phyloP scores from a whole-genome alignment of 495 filamentous ascomycete genomes.

The Melanomma pulvis-pyrius region DNA sequence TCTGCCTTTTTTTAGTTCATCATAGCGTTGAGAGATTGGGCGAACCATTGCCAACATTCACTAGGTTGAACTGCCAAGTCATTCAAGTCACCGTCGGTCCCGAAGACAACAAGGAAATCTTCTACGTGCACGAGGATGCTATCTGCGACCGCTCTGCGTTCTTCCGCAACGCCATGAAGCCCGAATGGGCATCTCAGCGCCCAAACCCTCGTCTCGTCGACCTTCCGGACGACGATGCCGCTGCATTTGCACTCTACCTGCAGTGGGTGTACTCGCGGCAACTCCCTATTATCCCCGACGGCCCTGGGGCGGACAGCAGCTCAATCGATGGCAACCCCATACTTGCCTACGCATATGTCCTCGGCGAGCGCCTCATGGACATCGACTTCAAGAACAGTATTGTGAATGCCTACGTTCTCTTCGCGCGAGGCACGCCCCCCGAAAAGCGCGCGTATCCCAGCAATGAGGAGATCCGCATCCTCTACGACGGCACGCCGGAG shows the following conservation, averaged over 20 bases:
- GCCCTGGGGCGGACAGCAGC: background rate
- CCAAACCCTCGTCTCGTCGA: conserved; percentile 15
- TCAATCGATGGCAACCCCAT: conserved; percentile 9
- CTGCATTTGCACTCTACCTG: conserved; percentile 23
- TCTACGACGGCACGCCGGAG: conserved; percentile 25
- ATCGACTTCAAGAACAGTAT: conserved; percentile 23
- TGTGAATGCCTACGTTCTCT: conserved; percentile 20
- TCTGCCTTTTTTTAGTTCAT: too few species aligned
- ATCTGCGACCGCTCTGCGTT: conserved; percentile 22
- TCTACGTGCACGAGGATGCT: conserved; percentile 27
- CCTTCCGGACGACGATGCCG: conserved; percentile 25
- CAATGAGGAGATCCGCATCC: conserved; percentile 26
- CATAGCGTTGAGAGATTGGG: background rate
- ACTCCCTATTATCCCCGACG: conserved; percentile 22
- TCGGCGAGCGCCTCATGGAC: conserved; percentile 25
- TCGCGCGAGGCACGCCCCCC: conserved; percentile 10
- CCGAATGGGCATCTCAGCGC: conserved; percentile 11
- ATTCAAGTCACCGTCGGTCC: conserved; percentile 17
- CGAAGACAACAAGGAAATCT: background rate
- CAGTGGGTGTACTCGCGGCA: conserved; percentile 25
- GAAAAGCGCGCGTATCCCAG: conserved; percentile 10
- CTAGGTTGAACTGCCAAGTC: conserved; percentile 1
- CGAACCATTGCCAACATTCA: background rate
- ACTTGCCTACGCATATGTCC: conserved; percentile 27
- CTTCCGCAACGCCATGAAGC: conserved; percentile 29